Percentiles rank a stretch among this genome's conserved stretches.
Evolutionary conservation across 352 stramenopile genomes (phyloP).

Genomic region (Thalassiosira exigua): DNA sequence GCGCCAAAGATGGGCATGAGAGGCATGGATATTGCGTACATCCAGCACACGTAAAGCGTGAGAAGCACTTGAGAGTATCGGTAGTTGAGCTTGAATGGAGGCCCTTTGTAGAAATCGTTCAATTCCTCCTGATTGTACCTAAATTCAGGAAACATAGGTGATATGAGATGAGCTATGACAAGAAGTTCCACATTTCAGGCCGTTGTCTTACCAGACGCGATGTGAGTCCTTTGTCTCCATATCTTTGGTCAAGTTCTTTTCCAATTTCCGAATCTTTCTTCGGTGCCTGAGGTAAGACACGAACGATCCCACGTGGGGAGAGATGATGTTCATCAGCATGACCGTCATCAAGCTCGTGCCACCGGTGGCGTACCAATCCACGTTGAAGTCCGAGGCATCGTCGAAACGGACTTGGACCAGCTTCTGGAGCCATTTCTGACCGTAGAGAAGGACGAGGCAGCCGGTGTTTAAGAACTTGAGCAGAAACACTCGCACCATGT

Average conservation of each 20-base stretch:
- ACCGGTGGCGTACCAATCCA: conserved; percentile 80
- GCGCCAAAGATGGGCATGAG: conserved; percentile 78
- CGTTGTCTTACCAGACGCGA: conserved; percentile 27
- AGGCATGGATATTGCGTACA: conserved; percentile 81
- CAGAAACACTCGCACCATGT: conserved; percentile 75
- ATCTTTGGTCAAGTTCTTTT: conserved; percentile 53
- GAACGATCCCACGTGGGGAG: conserved; percentile 71
- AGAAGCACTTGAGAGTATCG: conserved; percentile 79
- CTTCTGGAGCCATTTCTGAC: conserved; percentile 66
- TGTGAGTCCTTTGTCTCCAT: conserved; percentile 57
- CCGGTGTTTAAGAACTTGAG: conserved; percentile 82
- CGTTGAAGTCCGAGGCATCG: conserved; percentile 67
- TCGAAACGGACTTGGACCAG: conserved; percentile 64
- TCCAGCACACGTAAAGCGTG: conserved; percentile 83
- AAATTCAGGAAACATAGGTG: background rate
- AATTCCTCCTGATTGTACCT: conserved; percentile 73
- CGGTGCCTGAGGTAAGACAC: conserved; percentile 54
- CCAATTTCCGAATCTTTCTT: conserved; percentile 54
- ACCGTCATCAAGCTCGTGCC: conserved; percentile 75
- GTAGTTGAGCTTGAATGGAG: conserved; percentile 71
- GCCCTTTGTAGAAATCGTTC: conserved; percentile 73
- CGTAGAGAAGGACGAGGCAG: conserved; percentile 78
- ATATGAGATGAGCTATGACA: too few relatives aligned
- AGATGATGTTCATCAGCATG: conserved; percentile 78
- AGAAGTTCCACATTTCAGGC: background rate